A percentile compares a stretch with the other conserved stretches of the same genome.
Evolutionary conservation across 768 basidiomycete genomes (phyloP).

Genomic region (Boletus rubescentipes): DNA sequence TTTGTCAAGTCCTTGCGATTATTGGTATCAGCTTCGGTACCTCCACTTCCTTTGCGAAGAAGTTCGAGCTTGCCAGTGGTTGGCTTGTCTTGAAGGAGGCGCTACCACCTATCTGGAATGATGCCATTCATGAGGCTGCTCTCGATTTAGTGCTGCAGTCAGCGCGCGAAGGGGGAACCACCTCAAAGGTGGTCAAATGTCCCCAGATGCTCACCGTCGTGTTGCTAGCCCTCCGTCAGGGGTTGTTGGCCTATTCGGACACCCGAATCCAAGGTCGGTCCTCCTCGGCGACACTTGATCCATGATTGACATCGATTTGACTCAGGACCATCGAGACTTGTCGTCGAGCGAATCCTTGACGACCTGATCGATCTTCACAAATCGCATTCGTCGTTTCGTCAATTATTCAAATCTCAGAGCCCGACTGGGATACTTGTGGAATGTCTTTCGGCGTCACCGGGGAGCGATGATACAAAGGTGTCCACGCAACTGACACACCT

Average conservation of each 20-base stretch:
- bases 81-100: conserved; percentile 74
- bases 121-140: conserved; percentile 60
- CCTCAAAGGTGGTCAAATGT: conserved; percentile 45
- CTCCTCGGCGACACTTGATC: neutral
- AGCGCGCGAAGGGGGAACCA: neutral
- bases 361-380: conserved; percentile 69
- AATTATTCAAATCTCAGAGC: conserved; percentile 70
- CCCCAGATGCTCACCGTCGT: conserved; percentile 73
- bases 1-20: conserved; percentile 58
- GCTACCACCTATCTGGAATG: conserved; percentile 69
- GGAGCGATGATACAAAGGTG: conserved; percentile 27
- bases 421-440: conserved; percentile 67
- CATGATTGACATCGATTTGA: neutral
- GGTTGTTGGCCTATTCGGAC: conserved; percentile 40
- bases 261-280: conserved; percentile 18
- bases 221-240: conserved; percentile 62
- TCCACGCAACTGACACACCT: conserved; percentile 72
- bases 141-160: conserved; percentile 69
- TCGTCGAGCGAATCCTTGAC: conserved; percentile 46
- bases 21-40: conserved; percentile 54
- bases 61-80: conserved; percentile 83
- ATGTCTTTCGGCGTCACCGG: conserved; percentile 51
- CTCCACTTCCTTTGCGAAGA: conserved; percentile 67
- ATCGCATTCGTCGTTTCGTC: conserved; percentile 62
- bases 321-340: conserved; percentile 23